A percentile compares a stretch with the other conserved stretches of the same genome.
Evolutionary conservation across 371 early-diverging fungal species (phyloP).

Genomic region (Mortierella sp.): DNA sequence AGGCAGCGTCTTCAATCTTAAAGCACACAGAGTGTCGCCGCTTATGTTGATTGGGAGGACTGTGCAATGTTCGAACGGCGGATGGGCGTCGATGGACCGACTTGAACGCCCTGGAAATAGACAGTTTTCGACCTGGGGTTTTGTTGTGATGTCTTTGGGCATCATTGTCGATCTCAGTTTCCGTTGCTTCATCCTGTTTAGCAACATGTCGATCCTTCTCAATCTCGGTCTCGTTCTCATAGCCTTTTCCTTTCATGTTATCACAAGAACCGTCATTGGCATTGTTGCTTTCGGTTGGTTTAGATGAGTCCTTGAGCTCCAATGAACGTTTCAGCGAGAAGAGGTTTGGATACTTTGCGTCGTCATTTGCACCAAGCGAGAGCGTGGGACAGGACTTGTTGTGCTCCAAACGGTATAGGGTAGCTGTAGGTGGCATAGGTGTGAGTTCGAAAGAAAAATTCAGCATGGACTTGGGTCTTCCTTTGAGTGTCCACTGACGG

Average conservation of each 20-base stretch:
- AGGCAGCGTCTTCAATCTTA: not conserved
- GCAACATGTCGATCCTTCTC: no score
- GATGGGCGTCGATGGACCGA: slow-evolving; percentile 11
- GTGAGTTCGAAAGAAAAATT: slow-evolving; percentile 2
- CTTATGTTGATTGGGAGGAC: not conserved
- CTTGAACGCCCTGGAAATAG: slow-evolving; percentile 1
- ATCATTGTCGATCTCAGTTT: no score
- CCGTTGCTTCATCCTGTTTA: no score
- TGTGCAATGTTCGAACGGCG: not conserved
- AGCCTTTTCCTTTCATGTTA: not conserved
- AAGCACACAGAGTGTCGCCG: not conserved
- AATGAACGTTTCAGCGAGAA: not conserved
- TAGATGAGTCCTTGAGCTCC: not conserved
- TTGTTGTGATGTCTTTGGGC: not conserved
- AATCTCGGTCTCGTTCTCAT: not conserved
- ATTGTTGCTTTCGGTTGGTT: not conserved
- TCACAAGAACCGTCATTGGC: not conserved
- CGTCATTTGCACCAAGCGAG: slow-evolving; percentile 3
- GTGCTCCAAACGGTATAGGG: slow-evolving; percentile 8
- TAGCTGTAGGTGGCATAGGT: not conserved
- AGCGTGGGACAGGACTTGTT: slow-evolving; percentile 26
- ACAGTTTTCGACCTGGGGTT: not conserved
- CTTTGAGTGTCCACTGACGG: slow-evolving; percentile 9
- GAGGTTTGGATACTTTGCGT: not conserved
- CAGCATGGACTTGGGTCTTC: slow-evolving; percentile 32